A percentile compares a stretch with the other conserved stretches of the same genome.
Evolutionary conservation across 306 rosid genomes (phyloP).

Genomic region (Cicer cuneatum): DNA sequence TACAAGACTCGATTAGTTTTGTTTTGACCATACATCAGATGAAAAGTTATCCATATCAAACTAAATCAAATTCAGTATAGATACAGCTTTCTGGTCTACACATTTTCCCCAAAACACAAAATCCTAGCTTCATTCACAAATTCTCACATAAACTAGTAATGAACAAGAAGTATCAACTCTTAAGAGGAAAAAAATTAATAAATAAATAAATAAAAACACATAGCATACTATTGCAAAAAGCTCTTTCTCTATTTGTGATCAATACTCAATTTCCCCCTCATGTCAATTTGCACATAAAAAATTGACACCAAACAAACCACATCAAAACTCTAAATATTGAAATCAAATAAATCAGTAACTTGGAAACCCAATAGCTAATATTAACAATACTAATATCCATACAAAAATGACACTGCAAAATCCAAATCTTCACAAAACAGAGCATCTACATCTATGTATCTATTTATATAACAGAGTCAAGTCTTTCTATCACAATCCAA

Average conservation of each 20-base stretch:
- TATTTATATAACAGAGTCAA: too few relatives aligned
- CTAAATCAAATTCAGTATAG: slow-evolving; percentile 2
- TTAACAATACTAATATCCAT: background rate
- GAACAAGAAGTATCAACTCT: background rate
- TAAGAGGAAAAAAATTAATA: too few relatives aligned
- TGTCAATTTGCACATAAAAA: too few relatives aligned
- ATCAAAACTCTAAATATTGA: background rate
- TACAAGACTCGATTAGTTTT: background rate
- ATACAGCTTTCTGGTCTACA: background rate
- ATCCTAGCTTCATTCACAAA: background rate
- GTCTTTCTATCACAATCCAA: too few relatives aligned
- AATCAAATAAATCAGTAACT: slow-evolving; percentile 29
- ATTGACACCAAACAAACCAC: slow-evolving; percentile 8
- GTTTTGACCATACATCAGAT: too few relatives aligned
- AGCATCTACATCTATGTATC: background rate
- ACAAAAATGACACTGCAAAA: background rate
- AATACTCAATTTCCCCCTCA: too few relatives aligned
- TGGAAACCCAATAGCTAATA: background rate
- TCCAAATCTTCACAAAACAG: slow-evolving; percentile 20
- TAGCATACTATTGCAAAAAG: too few relatives aligned
- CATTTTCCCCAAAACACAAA: background rate
- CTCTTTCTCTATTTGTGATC: too few relatives aligned
- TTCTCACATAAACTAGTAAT: slow-evolving; percentile 23
- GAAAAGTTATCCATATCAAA: background rate
- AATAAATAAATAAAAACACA: too few relatives aligned